These are phyloP conservation scores for Odonthalia washingtoniensis DNA, from an alignment of 31 red algal species.

Conservation along the genomic window DNA sequence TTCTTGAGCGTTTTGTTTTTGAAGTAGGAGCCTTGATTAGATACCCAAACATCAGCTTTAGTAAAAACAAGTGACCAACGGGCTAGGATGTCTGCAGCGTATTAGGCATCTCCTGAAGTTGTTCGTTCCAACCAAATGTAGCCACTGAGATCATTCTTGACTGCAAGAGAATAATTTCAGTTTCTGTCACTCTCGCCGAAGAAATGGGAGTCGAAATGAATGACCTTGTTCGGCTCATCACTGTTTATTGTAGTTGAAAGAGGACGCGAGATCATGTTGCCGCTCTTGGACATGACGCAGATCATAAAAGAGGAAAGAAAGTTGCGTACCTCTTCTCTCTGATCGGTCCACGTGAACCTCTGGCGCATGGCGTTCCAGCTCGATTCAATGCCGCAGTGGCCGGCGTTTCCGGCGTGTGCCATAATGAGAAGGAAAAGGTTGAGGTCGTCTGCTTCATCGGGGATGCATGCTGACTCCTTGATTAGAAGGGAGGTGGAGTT, in stretches of 20 bases:
- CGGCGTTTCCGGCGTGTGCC: constrained; percentile 48
- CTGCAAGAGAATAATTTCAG: constrained; percentile 41
- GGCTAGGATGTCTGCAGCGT: constrained; percentile 18
- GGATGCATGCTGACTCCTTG: constrained; percentile 47
- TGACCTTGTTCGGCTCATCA: constrained; percentile 45
- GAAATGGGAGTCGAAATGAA: constrained; percentile 58
- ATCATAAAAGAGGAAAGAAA: constrained; percentile 41
- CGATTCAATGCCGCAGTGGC: constrained; percentile 35
- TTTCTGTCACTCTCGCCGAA: constrained; percentile 9
- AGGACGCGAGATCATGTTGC: constrained; percentile 55
- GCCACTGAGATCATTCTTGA: constrained; percentile 54
- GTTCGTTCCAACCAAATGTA: constrained; percentile 51
- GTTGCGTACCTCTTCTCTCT: constrained; percentile 29
- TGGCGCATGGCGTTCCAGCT: constrained; percentile 39
- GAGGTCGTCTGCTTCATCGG: too few relatives aligned
- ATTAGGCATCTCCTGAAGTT: constrained; percentile 11
- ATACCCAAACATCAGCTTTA: constrained; percentile 29
- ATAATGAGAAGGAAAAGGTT: too few relatives aligned
- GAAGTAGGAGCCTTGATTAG: constrained; percentile 66
- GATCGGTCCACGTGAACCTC: constrained; percentile 40
- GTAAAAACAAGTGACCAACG: constrained; percentile 50
- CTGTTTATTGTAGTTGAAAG: constrained; percentile 39
- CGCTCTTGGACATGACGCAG: constrained; percentile 33
- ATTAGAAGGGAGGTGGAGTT: not conserved
- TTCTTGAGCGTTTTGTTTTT: constrained; percentile 35